A percentile compares a stretch with the other conserved stretches of the same genome.
Evolutionary conservation across 352 stramenopile genomes (phyloP).

Genomic region (Aphanomyces astaci): DNA sequence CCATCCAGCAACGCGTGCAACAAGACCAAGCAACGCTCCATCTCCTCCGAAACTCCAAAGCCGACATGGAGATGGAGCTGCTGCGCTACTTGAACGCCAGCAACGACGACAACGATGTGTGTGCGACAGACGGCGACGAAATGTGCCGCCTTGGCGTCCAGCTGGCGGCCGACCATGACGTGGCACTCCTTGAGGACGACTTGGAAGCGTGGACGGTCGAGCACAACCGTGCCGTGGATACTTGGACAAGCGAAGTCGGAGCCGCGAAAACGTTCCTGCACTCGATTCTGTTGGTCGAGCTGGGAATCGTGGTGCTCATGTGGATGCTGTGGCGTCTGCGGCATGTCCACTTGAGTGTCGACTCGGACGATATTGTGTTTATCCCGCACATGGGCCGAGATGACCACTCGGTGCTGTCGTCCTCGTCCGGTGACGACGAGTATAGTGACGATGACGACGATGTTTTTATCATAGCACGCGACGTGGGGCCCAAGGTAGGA

Average conservation of each 20-base stretch:
- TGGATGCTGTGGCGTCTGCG: background rate
- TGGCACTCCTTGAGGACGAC: background rate
- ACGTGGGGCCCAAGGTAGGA: background rate
- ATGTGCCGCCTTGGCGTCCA: background rate
- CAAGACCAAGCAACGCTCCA: background rate
- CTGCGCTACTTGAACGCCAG: background rate
- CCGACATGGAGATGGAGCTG: background rate
- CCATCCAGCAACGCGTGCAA: background rate
- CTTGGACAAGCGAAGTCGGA: background rate
- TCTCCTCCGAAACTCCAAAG: background rate
- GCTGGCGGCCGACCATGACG: background rate
- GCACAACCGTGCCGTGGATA: background rate
- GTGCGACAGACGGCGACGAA: background rate
- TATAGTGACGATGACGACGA: background rate
- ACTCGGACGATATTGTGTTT: conserved; percentile 6
- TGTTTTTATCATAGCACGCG: too few relatives aligned
- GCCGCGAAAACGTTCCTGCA: background rate
- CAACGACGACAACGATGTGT: background rate
- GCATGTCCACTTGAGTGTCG: background rate
- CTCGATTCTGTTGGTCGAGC: background rate
- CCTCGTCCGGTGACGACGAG: too few relatives aligned
- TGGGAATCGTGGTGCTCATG: background rate
- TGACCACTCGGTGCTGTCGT: too few relatives aligned
- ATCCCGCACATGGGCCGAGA: background rate
- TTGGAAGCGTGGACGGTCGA: background rate